phyloP scores from a whole-genome alignment of 2,329 filamentous ascomycete species.

The Achaetomium macrosporum region DNA sequence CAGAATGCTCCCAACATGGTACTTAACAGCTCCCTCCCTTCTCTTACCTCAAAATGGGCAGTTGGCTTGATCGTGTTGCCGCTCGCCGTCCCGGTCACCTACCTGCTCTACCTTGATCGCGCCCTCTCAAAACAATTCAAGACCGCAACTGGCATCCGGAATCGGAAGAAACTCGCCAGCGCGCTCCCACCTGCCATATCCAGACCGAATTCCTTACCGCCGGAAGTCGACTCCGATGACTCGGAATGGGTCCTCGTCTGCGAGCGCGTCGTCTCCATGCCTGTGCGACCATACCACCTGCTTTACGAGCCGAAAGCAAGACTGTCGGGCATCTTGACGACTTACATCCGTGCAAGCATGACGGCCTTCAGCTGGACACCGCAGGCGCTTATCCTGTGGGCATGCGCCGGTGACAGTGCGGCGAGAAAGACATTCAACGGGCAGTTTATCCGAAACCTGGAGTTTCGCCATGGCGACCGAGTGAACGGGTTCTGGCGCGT shows the following conservation, averaged over 20 bases:
- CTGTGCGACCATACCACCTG: slow-evolving; percentile 14
- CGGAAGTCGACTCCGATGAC: slow-evolving; percentile 19
- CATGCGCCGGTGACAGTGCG: slow-evolving; percentile 20
- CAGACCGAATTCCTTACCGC: slow-evolving; percentile 15
- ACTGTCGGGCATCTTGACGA: slow-evolving; percentile 22
- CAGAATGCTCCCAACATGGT: too few species aligned
- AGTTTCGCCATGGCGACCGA: slow-evolving; percentile 26
- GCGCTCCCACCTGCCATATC: neutral
- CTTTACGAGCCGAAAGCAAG: neutral
- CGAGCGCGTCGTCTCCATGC: slow-evolving; percentile 27
- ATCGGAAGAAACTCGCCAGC: neutral
- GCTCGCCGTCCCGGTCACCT: neutral
- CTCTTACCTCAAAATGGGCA: neutral
- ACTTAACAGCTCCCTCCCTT: too few species aligned
- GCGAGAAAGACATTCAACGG: slow-evolving; percentile 24
- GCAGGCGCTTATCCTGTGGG: slow-evolving; percentile 28
- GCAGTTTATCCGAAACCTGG: slow-evolving; percentile 21
- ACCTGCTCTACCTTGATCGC: slow-evolving; percentile 8
- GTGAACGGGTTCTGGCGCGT: slow-evolving; percentile 32
- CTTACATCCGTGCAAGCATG: slow-evolving; percentile 28
- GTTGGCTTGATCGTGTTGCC: neutral
- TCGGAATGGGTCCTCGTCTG: slow-evolving; percentile 27
- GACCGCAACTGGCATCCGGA: neutral
- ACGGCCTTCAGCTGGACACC: slow-evolving; percentile 31
- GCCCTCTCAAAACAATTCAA: neutral